phyloP scores from a whole-genome alignment of 805 yeast genomes.

The Teunomyces tritomae region DNA sequence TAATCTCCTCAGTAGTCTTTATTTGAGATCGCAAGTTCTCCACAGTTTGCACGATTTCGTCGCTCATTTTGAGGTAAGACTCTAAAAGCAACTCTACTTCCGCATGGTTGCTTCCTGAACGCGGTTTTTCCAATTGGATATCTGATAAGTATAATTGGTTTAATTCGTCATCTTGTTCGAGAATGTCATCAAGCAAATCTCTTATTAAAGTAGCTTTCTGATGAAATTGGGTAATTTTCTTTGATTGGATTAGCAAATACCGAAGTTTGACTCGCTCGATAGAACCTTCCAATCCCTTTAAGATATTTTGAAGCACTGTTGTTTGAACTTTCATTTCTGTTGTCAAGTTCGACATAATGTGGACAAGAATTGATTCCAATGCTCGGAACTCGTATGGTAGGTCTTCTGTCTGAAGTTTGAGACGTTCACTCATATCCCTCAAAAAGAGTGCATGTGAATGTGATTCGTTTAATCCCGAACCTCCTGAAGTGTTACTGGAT shows the following conservation, averaged over 20 bases:
- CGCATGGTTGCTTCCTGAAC: conserved; percentile 64
- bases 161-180: conserved; percentile 85
- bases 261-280: conserved; percentile 79
- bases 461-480: conserved; percentile 44
- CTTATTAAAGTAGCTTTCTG: conserved; percentile 82
- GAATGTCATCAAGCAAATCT: conserved; percentile 77
- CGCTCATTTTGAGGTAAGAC: conserved; percentile 85
- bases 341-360: conserved; percentile 72
- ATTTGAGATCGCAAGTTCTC: conserved; percentile 79
- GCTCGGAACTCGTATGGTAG: conserved; percentile 91
- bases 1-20: conserved; percentile 90
- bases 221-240: conserved; percentile 76
- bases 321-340: conserved; percentile 86
- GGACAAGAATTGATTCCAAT: conserved; percentile 78
- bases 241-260: conserved; percentile 77
- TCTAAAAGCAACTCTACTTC: conserved; percentile 90
- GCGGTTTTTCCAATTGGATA: conserved; percentile 39
- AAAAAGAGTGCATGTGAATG: conserved; percentile 44
- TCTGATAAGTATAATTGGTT: conserved; percentile 79
- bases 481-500: conserved; percentile 12
- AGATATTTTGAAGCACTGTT: conserved; percentile 68
- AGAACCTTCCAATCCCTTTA: conserved; percentile 75
- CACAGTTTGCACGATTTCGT: conserved; percentile 89
- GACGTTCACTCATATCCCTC: conserved; percentile 38
- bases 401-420: conserved; percentile 30